Evolutionary conservation across 176 grass and related monocot species (phyloP), one percentile per base, ranked within the genome.

Genomic region (Hyparrhenia diplandra): DNA sequence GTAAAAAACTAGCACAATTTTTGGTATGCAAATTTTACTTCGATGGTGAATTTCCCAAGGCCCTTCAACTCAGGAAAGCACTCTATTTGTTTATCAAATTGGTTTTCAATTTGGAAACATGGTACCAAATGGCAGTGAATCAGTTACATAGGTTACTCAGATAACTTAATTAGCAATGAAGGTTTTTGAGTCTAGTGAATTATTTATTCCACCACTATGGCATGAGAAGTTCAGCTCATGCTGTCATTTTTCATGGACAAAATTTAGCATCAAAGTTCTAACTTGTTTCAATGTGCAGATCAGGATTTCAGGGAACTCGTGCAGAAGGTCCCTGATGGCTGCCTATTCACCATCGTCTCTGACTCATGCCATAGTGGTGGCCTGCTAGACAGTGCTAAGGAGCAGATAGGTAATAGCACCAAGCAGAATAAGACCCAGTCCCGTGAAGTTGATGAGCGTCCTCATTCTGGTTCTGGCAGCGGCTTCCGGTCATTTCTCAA

Each of bases 331-430:
- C 88, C 90, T 0, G 67, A 84, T n/a, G 92, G 79, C 71, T 98
- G 95, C 75, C 65, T 91, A 54, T 87, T 98, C 63, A 98, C 95
- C 32, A 98, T 98, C 21, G 92, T 98, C 11, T 95, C 92, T 12
- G 95, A 98, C 55, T 98, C 92, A 11, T 98, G 95, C 90, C 95
- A 98, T 58, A 98, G 95, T 77, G 95, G 95, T 63, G 95, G 95
- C 34, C 88, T 98, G 12, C 82, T 98, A 39, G 92, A 98, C 69
- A 87, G 81, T 25, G 40, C 92, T 60, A 98, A 98, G 82, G 92
- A 98, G 71, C 95, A 98, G 85, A 98, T 98, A 67, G 95, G 95
- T 62, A 89, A 95, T 41, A 98, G 95, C 57, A 93, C 78, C 18
- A 91, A 6, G 30, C 79, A 83, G 75, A 82, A 86, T 29, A 80